These are phyloP conservation scores for Cadophora gregata DNA, from an alignment of 2,329 filamentous ascomycete genomes.

Conservation along the genomic window DNA sequence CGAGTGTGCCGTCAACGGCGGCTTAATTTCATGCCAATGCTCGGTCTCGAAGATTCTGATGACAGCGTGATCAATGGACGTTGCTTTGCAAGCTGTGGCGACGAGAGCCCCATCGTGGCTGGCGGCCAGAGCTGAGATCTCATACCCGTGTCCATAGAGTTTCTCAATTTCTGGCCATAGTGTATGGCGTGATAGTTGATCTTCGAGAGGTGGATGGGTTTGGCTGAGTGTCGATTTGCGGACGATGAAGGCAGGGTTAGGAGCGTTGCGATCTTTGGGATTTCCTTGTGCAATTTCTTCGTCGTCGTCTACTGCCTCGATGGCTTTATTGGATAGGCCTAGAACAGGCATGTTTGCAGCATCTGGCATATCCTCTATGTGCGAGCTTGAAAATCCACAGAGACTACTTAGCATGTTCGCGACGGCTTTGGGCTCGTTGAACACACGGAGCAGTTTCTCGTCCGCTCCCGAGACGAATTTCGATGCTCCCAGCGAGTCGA, in stretches of 20 bases:
- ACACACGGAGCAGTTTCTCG: conserved; percentile 97
- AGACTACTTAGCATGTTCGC: conserved; percentile 74
- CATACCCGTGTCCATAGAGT: conserved; percentile 96
- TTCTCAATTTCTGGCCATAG: conserved; percentile 97
- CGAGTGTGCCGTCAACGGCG: conserved; percentile 82
- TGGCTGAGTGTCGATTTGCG: conserved; percentile 68
- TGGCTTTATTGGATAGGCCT: conserved; percentile 93
- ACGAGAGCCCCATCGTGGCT: conserved; percentile 77
- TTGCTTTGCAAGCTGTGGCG: conserved; percentile 92
- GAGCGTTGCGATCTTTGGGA: conserved; percentile 57
- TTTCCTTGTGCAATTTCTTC: conserved; percentile 51
- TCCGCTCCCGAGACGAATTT: conserved; percentile 95
- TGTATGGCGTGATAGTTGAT: conserved; percentile 86
- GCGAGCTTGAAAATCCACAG: conserved; percentile 59
- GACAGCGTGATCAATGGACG: conserved; percentile 91
- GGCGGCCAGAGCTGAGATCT: conserved; percentile 86
- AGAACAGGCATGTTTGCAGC: conserved; percentile 94
- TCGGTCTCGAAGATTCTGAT: conserved; percentile 88
- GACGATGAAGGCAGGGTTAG: conserved; percentile 61
- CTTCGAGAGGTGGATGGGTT: conserved; percentile 82
- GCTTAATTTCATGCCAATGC: conserved; percentile 86
- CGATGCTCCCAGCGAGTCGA: conserved; percentile 73
- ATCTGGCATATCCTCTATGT: conserved; percentile 68
- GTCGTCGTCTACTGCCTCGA: conserved; percentile 63
- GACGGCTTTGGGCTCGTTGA: conserved; percentile 85